Evolutionary conservation across 257 asterid genomes (phyloP), one percentile per base, ranked within the genome.

Genomic region (Misopates orontium): DNA sequence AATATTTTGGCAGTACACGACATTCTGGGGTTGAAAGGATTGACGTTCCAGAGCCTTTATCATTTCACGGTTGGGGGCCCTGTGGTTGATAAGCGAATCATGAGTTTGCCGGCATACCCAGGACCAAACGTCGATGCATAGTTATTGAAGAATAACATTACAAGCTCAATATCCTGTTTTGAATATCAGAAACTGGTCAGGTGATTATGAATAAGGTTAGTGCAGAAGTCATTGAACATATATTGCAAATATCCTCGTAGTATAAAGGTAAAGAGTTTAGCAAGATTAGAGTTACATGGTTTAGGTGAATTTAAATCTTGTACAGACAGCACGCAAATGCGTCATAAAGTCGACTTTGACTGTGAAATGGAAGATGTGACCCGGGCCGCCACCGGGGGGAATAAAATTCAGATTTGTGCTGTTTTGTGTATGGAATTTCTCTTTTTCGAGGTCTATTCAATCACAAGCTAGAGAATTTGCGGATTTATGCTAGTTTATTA

Each of bases 91-190:
- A 73, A 75, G 64, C 84, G 95, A 60, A 93, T 90, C 74, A 93
- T 90, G 99, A 87, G 90, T 85, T 75, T 93, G 28, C 92, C 95
- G 10, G 97, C 99, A 0, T 93, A 93, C 73, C 96, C 97, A 5
- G 97, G 96, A 2, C 96, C 97, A 21, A 55, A 52, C 31, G 55
- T 41, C 5, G 92, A 84, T 69, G 81, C 91, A 17, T 85, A 66
- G 78, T 47, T 49, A 10, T 25, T 25, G 31, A 45, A 56, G 48
- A 31, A 36, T 9, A 51, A 32, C 22, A 25, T 12, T 8, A 24
- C n/a, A n/a, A n/a, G n/a, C n/a, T n/a, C n/a, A n/a, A 11, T 18
- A 39, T 1, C 32, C 15, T 25, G 9, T 31, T n/a, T 39, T 36
- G n/a, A 32, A 19, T 41, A 39, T 39, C 56, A 24, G 69, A 56